Conservation (phyloP, 176 grass and related monocot genomes). For the Otatea glauca region DNA sequence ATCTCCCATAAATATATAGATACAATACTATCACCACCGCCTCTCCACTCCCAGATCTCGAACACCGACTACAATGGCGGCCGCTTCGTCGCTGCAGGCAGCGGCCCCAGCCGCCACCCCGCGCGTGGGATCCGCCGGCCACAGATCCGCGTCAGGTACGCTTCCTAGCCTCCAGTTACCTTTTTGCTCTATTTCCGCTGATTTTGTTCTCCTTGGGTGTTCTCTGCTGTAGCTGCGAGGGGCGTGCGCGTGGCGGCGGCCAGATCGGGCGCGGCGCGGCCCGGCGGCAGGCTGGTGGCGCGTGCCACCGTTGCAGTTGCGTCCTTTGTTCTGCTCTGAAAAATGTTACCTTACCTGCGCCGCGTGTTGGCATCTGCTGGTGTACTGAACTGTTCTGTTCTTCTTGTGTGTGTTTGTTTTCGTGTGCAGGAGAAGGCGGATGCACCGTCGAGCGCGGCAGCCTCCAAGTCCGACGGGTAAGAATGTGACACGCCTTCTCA, state of each 20-base stretch:
- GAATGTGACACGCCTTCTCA: neutral
- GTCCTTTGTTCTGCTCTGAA: conserved; percentile 14
- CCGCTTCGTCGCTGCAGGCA: conserved; percentile 52
- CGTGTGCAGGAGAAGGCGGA: conserved; percentile 51
- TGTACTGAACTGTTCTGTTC: neutral
- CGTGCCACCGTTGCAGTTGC: conserved; percentile 47
- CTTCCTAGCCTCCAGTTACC: neutral
- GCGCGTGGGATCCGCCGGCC: conserved; percentile 6
- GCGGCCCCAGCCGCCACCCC: conserved; percentile 33
- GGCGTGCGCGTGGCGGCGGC: conserved; percentile 27
- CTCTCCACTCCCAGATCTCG: conserved; percentile 14
- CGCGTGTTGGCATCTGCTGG: conserved; percentile 15
- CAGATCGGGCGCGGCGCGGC: neutral
- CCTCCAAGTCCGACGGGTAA: conserved; percentile 46
- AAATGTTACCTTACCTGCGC: neutral
- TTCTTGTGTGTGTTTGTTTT: neutral
- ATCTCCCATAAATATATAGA: conserved; percentile 25
- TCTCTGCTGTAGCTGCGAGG: conserved; percentile 40
- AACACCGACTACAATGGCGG: conserved; percentile 35
- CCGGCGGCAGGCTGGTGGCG: conserved; percentile 33
- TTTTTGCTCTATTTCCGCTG: neutral
- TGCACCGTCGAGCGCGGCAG: conserved; percentile 17
- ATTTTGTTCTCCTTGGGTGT: neutral
- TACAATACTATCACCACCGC: neutral
- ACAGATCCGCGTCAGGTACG: conserved; percentile 28